phyloP scores from a whole-genome alignment of 2,329 filamentous ascomycete species.

The Laburnicola sp. region DNA sequence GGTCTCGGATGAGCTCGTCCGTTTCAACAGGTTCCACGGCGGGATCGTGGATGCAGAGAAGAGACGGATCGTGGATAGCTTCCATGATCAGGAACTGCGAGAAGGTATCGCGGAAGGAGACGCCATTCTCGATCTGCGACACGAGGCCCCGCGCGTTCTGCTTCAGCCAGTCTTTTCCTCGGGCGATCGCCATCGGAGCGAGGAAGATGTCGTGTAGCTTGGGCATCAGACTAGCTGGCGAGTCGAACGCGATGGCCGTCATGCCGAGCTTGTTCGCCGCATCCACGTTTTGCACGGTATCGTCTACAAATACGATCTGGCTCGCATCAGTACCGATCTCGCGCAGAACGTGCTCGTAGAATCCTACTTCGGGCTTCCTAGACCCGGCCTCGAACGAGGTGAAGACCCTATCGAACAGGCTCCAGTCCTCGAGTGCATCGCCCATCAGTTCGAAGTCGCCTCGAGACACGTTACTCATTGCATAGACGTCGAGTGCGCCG shows the following conservation, averaged over 20 bases:
- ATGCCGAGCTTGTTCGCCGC: constrained; percentile 34
- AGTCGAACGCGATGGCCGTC: constrained; percentile 29
- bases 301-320: constrained; percentile 36
- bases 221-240: constrained; percentile 6
- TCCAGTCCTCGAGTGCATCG: constrained; percentile 31
- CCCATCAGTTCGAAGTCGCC: constrained; percentile 32
- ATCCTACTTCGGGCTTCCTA: constrained; percentile 42
- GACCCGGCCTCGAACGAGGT: constrained; percentile 39
- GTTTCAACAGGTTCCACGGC: constrained; percentile 7
- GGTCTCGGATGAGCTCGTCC: constrained; percentile 6
- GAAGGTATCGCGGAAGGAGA: constrained; percentile 31
- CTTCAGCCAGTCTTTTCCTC: constrained; percentile 24
- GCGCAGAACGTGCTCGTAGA: constrained; percentile 39
- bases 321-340: constrained; percentile 16
- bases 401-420: constrained; percentile 42
- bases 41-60: constrained; percentile 11
- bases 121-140: constrained; percentile 25
- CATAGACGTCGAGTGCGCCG: constrained; percentile 26
- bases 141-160: constrained; percentile 20
- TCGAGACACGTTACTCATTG: constrained; percentile 40
- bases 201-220: constrained; percentile 22
- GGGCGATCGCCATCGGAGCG: constrained; percentile 18
- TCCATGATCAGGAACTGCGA: constrained; percentile 35
- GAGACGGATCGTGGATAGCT: constrained; percentile 17
- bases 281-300: constrained; percentile 32